These are phyloP conservation scores for Fusarium lateritium DNA, from an alignment of 2,329 filamentous ascomycete species.

Conservation along the genomic window DNA sequence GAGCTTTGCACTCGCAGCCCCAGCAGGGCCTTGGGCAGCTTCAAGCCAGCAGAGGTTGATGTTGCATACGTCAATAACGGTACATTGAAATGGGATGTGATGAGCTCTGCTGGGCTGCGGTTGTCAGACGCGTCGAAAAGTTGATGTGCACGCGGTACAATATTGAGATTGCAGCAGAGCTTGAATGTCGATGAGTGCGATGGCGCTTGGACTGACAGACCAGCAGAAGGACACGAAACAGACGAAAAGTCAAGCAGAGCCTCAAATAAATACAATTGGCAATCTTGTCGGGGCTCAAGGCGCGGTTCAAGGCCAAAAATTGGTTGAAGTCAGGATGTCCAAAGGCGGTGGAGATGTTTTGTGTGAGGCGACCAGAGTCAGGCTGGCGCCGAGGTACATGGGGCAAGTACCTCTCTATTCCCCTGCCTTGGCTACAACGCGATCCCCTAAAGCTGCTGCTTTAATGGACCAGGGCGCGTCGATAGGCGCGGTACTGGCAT, in stretches of 20 bases:
- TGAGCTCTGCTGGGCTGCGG: slow-evolving; percentile 19
- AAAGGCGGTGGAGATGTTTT: slow-evolving; percentile 40
- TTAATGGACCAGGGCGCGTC: slow-evolving; percentile 34
- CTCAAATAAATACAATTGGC: slow-evolving; percentile 15
- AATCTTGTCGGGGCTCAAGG: slow-evolving; percentile 15
- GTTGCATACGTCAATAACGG: slow-evolving; percentile 35
- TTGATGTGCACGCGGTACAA: slow-evolving; percentile 43
- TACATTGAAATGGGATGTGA: slow-evolving; percentile 25
- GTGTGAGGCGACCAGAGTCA: slow-evolving; percentile 12
- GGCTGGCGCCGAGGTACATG: slow-evolving; percentile 7
- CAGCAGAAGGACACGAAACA: neutral
- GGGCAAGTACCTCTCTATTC: slow-evolving; percentile 12
- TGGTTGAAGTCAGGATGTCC: slow-evolving; percentile 25
- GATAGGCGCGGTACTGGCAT: slow-evolving; percentile 34
- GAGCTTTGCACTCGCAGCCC: slow-evolving; percentile 36
- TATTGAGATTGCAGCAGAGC: slow-evolving; percentile 26
- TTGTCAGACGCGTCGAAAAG: slow-evolving; percentile 41
- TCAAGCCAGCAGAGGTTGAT: slow-evolving; percentile 25
- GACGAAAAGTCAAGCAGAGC: slow-evolving; percentile 6
- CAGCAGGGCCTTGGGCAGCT: slow-evolving; percentile 39
- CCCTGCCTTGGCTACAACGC: slow-evolving; percentile 20
- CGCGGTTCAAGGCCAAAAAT: slow-evolving; percentile 21
- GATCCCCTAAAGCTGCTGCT: slow-evolving; percentile 26
- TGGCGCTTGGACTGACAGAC: slow-evolving; percentile 1
- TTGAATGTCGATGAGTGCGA: slow-evolving; percentile 13